Percentiles rank a stretch among this genome's conserved stretches.
phyloP scores from a whole-genome alignment of 208 protist genomes.

The Crithidia acanthocephali region DNA sequence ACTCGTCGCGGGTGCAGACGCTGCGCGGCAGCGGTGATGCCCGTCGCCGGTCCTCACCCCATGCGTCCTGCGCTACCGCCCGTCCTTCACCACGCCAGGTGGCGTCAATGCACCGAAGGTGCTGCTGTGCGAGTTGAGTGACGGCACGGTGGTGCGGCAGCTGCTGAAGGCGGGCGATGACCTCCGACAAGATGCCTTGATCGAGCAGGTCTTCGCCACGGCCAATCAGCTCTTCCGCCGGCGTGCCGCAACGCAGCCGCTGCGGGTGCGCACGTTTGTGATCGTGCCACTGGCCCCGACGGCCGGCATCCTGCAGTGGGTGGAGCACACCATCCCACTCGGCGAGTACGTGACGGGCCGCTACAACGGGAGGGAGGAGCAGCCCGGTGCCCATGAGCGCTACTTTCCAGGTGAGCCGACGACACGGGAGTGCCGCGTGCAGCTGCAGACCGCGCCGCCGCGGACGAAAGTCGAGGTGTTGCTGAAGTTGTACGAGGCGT shows the following conservation, averaged over 20 bases:
- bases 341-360: conserved; percentile 88
- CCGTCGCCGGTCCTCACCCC: conserved; percentile 15
- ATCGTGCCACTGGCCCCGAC: conserved; percentile 93
- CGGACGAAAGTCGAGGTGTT: conserved; percentile 38
- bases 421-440: conserved; percentile 54
- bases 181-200: conserved; percentile 96
- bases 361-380: conserved; percentile 16
- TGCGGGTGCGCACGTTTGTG: conserved; percentile 93
- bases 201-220: conserved; percentile 95
- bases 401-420: conserved; percentile 86
- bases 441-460: conserved; percentile 42
- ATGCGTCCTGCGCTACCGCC: conserved; percentile 58
- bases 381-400: conserved; percentile 73
- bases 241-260: conserved; percentile 12
- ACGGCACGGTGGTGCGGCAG: conserved; percentile 88
- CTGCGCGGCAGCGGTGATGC: no score
- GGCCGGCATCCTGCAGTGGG: conserved; percentile 93
- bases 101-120: conserved; percentile 97
- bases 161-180: conserved; percentile 94
- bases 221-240: conserved; percentile 80
- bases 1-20: no score
- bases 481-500: conserved; percentile 70
- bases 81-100: conserved; percentile 78
- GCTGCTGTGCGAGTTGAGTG: conserved; percentile 79
- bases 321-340: conserved; percentile 89